Percentiles rank a stretch among this genome's conserved stretches.
phyloP scores from a whole-genome alignment of 768 basidiomycete genomes.

The Lepiota venenata region DNA sequence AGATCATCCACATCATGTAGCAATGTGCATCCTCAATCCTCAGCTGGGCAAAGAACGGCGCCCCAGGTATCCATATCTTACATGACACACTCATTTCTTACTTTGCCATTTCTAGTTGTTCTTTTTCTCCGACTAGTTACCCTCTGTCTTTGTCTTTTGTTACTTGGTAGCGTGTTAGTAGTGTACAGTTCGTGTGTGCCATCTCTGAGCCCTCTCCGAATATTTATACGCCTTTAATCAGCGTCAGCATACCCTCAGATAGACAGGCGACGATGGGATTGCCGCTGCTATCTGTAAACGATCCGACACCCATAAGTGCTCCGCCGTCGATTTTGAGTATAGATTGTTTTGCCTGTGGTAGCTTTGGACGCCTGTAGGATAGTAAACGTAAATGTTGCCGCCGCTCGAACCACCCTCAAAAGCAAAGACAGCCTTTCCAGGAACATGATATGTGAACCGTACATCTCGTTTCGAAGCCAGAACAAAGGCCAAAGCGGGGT shows the following conservation, averaged over 20 bases:
- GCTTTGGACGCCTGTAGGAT: conserved; percentile 46
- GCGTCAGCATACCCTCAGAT: conserved; percentile 71
- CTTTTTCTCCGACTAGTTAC: background rate
- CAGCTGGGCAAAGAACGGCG: conserved; percentile 2
- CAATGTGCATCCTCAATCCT: conserved; percentile 18
- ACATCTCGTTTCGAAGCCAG: conserved; percentile 90
- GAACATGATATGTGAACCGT: conserved; percentile 78
- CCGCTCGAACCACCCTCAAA: conserved; percentile 78
- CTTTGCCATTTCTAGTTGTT: conserved; percentile 7
- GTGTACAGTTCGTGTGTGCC: conserved; percentile 11
- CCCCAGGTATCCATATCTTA: conserved; percentile 12
- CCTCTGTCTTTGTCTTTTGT: conserved; percentile 5
- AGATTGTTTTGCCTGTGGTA: conserved; percentile 72
- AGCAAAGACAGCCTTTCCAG: conserved; percentile 58
- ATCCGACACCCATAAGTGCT: conserved; percentile 73
- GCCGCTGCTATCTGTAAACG: conserved; percentile 31
- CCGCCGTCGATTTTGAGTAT: conserved; percentile 76
- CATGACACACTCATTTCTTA: conserved; percentile 4
- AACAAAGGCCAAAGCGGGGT: conserved; percentile 89
- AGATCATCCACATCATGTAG: conserved; percentile 26
- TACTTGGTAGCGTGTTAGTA: conserved; percentile 10
- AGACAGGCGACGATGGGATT: conserved; percentile 57
- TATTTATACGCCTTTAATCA: conserved; percentile 38
- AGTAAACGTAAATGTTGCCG: conserved; percentile 88
- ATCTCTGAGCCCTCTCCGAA: background rate